Conservation (phyloP, 148 eudicot species). For the Hydrangea macrophylla region DNA sequence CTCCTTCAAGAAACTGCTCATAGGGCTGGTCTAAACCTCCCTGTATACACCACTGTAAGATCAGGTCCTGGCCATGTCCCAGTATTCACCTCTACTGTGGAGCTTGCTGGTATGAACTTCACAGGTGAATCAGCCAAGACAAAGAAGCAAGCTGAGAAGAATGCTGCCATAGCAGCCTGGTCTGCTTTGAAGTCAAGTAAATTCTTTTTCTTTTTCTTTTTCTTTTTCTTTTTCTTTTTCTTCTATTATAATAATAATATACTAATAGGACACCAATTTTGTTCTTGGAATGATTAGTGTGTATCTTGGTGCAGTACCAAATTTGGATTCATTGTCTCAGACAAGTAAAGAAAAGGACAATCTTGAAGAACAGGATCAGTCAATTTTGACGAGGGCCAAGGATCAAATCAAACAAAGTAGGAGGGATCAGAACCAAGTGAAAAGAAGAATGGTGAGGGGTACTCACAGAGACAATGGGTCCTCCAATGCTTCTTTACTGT, state of each 20-base stretch:
- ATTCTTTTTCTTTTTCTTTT: too few species aligned
- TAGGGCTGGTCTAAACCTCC: slow-evolving; percentile 52
- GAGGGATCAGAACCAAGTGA: slow-evolving; percentile 21
- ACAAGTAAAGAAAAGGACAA: slow-evolving; percentile 23
- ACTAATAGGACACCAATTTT: too few species aligned
- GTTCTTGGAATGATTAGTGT: background rate
- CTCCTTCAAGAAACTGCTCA: slow-evolving; percentile 56
- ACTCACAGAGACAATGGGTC: slow-evolving; percentile 8
- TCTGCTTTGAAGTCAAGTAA: slow-evolving; percentile 41
- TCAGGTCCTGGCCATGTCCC: slow-evolving; percentile 60
- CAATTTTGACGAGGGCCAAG: slow-evolving; percentile 27
- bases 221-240: too few species aligned
- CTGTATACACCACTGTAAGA: slow-evolving; percentile 53
- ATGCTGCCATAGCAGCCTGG: slow-evolving; percentile 71
- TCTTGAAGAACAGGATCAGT: slow-evolving; percentile 24
- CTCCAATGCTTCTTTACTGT: background rate
- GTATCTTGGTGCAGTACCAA: slow-evolving; percentile 35
- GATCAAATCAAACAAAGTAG: slow-evolving; percentile 18
- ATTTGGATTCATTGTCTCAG: slow-evolving; percentile 14
- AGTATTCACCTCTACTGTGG: slow-evolving; percentile 50
- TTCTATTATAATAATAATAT: too few species aligned
- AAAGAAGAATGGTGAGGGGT: slow-evolving; percentile 15
- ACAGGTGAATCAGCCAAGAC: slow-evolving; percentile 51
- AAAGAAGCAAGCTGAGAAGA: slow-evolving; percentile 63
- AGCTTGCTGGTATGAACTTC: slow-evolving; percentile 46